Conservation (phyloP, 352 stramenopile species). For the Phytophthora cactorum region DNA sequence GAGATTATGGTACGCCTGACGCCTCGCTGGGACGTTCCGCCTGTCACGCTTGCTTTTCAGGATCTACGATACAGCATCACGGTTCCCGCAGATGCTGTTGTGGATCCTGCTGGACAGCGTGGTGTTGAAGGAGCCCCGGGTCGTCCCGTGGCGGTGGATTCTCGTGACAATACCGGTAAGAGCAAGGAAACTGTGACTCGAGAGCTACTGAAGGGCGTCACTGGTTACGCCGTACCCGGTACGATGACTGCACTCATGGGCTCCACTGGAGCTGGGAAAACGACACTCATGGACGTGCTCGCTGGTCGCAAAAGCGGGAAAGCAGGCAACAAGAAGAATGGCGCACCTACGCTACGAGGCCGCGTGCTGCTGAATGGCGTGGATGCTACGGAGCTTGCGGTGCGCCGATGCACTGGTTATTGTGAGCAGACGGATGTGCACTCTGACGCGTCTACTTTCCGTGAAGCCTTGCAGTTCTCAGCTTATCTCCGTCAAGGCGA, state of each 20-base stretch:
- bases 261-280: constrained; percentile 79
- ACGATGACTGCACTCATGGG: constrained; percentile 92
- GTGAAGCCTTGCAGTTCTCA: constrained; percentile 91
- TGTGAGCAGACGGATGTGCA: constrained; percentile 91
- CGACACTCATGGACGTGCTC: constrained; percentile 94
- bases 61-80: constrained; percentile 48
- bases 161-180: constrained; percentile 46
- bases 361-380: constrained; percentile 90
- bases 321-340: constrained; percentile 21
- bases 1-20: constrained; percentile 30
- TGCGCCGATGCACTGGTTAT: constrained; percentile 59
- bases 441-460: constrained; percentile 86
- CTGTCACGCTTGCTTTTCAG: constrained; percentile 55
- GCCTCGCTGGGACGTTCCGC: constrained; percentile 36
- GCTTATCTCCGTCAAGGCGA: constrained; percentile 76
- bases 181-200: constrained; percentile 56
- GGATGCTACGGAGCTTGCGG: constrained; percentile 64
- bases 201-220: constrained; percentile 81
- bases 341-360: constrained; percentile 26
- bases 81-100: constrained; percentile 21
- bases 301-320: constrained; percentile 89
- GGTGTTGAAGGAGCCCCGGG: constrained; percentile 27
- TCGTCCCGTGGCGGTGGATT: constrained; percentile 38
- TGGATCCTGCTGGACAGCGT: constrained; percentile 17
- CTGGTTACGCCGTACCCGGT: constrained; percentile 75